Evolutionary conservation across 73 alveolate genomes (phyloP).

Genomic region (Tetrahymena thermophila): DNA sequence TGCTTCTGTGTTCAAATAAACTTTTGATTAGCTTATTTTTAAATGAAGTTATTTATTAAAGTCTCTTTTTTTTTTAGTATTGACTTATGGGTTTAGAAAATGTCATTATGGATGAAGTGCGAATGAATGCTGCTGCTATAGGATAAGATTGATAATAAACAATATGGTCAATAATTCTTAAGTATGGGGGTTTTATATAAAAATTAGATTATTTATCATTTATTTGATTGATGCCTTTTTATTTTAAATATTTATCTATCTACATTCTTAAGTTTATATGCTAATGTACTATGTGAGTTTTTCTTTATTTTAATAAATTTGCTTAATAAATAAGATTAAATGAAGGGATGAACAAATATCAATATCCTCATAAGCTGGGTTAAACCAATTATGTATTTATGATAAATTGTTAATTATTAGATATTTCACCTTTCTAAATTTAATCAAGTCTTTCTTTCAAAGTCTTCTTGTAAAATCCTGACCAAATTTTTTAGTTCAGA

Average conservation of each 20-base stretch:
- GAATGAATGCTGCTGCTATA: neutral
- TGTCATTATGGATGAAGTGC: neutral
- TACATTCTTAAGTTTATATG: too few species aligned
- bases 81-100: neutral
- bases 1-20: neutral
- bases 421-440: constrained; percentile 7
- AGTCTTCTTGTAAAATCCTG: constrained; percentile 38
- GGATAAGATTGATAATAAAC: neutral
- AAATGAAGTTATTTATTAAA: too few species aligned
- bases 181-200: neutral
- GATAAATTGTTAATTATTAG: neutral
- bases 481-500: constrained; percentile 8
- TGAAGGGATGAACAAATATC: neutral
- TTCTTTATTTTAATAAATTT: too few species aligned
- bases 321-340: neutral
- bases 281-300: neutral
- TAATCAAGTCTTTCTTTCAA: constrained; percentile 28
- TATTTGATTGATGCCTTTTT: too few species aligned
- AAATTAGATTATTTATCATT: neutral
- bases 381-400: neutral
- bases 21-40: too few species aligned
- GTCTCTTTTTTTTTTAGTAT: too few species aligned
- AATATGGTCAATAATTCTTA: neutral
- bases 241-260: too few species aligned
- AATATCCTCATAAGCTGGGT: neutral